Evolutionary conservation across 1,139 yeast species (phyloP), one percentile per base, ranked within the genome.

Genomic region (Pneumocystis oryctolagi): DNA sequence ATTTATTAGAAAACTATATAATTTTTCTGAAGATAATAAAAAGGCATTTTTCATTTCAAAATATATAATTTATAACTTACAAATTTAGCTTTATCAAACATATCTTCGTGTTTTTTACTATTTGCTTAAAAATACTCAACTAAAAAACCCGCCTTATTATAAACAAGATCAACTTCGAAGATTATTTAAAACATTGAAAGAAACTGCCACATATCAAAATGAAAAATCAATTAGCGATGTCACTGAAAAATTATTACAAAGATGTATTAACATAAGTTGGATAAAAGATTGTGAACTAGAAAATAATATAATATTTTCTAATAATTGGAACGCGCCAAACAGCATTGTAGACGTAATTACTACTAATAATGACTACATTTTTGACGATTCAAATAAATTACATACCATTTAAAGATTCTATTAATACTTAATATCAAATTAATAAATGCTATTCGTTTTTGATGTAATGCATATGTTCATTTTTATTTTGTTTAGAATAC

Each of bases 91-190:
- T 62, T 79, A 89, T 58, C 82, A 87, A 68, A 87, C 95, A 0
- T 89, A 86, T 69, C 74, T 90, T 60, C 79, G 95, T 65, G 92
- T 89, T 1, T 70, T 90, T 58, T 79, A 83, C 68, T 95, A 95
- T 0, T 73, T 90, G 69, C 73, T 90, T 58, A 76, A 79, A 66
- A 84, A 84, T 68, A 82, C 95, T 0, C 88, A 85, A 69, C 74
- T 89, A 62, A 72, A 75, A n/a, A 73, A 75, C 2, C 76, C 80
- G 1, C 66, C 66, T 18, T 77, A 77, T 12, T 88, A 89, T 72
- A 85, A 87, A 69, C 77, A 75, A 35, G 77, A 76, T 0, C 86
- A 83, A 63, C 72, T 89, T 9, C 69, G 75, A 12, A 78, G 79
- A 5, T 73, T 84, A 16, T 73, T 89, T 57, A 59, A 56, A n/a